phyloP scores from a whole-genome alignment of 768 basidiomycete species.

The Phanerodontia chrysosporium region DNA sequence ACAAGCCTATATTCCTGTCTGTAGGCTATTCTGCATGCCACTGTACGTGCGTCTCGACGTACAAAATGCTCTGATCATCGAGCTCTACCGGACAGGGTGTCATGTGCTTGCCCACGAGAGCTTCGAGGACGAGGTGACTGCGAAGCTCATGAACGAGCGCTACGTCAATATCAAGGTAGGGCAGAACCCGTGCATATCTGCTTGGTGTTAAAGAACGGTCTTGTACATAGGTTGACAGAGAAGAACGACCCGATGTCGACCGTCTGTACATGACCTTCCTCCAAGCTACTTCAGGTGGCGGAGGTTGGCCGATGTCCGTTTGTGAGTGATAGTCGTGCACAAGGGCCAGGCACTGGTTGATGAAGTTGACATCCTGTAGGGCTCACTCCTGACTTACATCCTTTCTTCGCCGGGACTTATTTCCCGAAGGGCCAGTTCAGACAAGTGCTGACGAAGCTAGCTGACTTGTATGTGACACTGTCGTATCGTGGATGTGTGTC shows the following conservation, averaged over 20 bases:
- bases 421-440: constrained; percentile 21
- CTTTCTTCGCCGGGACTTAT: constrained; percentile 26
- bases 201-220: no score
- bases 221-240: constrained; percentile 35
- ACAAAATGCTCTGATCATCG: no score
- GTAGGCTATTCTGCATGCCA: constrained; percentile 41
- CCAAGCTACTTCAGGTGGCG: constrained; percentile 28
- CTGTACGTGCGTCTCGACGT: constrained; percentile 27
- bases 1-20: constrained; percentile 34
- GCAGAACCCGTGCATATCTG: no score
- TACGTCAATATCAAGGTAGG: constrained; percentile 33
- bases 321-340: constrained; percentile 14
- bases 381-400: constrained; percentile 24
- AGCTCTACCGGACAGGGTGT: constrained; percentile 18
- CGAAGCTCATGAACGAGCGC: constrained; percentile 35
- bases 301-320: constrained; percentile 32
- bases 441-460: constrained; percentile 18
- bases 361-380: constrained; percentile 9
- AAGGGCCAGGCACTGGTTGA: neutral
- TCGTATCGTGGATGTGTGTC: neutral
- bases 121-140: constrained; percentile 34
- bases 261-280: constrained; percentile 41
- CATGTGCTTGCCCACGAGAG: constrained; percentile 30
- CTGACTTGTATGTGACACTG: constrained; percentile 14
- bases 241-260: constrained; percentile 40